Percentiles rank a stretch among this genome's conserved stretches.
Conservation (phyloP, 192 early-diverging fungal genomes). For the Entophlyctis helioformis region DNA sequence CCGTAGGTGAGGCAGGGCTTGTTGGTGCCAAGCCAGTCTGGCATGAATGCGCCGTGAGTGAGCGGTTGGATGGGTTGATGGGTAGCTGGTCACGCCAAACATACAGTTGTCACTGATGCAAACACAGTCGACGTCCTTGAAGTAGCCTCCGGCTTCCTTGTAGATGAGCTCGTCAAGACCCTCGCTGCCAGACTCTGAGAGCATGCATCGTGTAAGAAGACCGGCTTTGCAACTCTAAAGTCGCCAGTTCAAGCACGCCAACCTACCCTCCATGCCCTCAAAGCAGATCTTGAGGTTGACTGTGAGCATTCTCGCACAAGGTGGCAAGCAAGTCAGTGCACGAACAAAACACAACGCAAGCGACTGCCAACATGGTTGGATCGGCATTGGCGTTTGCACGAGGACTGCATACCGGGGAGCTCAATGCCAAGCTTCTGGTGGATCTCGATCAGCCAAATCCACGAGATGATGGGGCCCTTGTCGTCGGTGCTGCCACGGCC, state of each 20-base stretch:
- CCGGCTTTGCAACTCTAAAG: background rate
- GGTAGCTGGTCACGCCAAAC: no score
- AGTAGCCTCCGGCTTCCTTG: slow-evolving; percentile 78
- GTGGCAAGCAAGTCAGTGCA: no score
- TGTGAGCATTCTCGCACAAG: no score
- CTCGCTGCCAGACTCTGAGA: slow-evolving; percentile 67
- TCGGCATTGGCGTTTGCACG: background rate
- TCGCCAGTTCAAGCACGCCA: no score
- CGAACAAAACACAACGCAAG: no score
- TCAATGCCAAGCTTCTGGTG: slow-evolving; percentile 85
- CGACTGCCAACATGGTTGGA: background rate
- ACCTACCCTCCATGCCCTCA: slow-evolving; percentile 77
- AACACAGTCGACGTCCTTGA: slow-evolving; percentile 86
- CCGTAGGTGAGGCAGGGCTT: slow-evolving; percentile 98
- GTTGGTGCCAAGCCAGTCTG: slow-evolving; percentile 84
- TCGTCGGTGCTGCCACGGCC: slow-evolving; percentile 94
- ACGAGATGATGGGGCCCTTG: slow-evolving; percentile 95
- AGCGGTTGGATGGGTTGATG: no score
- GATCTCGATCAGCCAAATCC: slow-evolving; percentile 92
- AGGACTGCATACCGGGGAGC: slow-evolving; percentile 39
- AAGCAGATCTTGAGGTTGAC: slow-evolving; percentile 96
- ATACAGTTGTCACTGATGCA: slow-evolving; percentile 91
- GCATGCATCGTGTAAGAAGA: slow-evolving; percentile 1
- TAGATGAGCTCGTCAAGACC: slow-evolving; percentile 86
- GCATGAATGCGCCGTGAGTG: no score